phyloP scores from a whole-genome alignment of 331 rosid species.

The Quercus lobata region DNA sequence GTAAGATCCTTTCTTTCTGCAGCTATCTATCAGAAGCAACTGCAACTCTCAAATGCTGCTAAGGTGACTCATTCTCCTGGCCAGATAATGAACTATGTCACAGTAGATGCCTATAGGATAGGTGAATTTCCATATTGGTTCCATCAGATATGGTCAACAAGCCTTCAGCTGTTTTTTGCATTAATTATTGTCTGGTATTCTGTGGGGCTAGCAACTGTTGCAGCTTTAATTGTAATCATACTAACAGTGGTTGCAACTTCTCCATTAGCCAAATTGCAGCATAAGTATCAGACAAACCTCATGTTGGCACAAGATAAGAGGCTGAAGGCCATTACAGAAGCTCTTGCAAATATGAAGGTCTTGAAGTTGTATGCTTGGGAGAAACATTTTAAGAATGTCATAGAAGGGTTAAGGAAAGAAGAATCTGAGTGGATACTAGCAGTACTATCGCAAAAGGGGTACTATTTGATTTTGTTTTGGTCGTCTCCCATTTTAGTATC shows the following conservation, averaged over 20 bases:
- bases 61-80: slow-evolving; percentile 64
- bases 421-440: no score
- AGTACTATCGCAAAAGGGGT: no score
- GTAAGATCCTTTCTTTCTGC: slow-evolving; percentile 83
- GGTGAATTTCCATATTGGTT: slow-evolving; percentile 88
- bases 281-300: slow-evolving; percentile 38
- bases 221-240: slow-evolving; percentile 31
- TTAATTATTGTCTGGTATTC: slow-evolving; percentile 30
- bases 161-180: slow-evolving; percentile 27
- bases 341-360: background rate
- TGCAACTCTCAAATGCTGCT: slow-evolving; percentile 57
- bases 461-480: no score
- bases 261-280: slow-evolving; percentile 44
- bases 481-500: no score
- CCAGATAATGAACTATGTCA: slow-evolving; percentile 71
- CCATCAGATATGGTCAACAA: slow-evolving; percentile 29
- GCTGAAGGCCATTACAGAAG: slow-evolving; percentile 28
- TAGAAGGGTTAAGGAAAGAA: no score
- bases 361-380: background rate
- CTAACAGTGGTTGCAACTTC: slow-evolving; percentile 32
- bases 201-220: slow-evolving; percentile 39
- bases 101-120: slow-evolving; percentile 74
- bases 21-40: slow-evolving; percentile 62
- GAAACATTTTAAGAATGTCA: background rate
- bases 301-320: slow-evolving; percentile 44